These are phyloP conservation scores for Bassia scoparia DNA, from an alignment of 148 eudicot species.

Conservation along the genomic window DNA sequence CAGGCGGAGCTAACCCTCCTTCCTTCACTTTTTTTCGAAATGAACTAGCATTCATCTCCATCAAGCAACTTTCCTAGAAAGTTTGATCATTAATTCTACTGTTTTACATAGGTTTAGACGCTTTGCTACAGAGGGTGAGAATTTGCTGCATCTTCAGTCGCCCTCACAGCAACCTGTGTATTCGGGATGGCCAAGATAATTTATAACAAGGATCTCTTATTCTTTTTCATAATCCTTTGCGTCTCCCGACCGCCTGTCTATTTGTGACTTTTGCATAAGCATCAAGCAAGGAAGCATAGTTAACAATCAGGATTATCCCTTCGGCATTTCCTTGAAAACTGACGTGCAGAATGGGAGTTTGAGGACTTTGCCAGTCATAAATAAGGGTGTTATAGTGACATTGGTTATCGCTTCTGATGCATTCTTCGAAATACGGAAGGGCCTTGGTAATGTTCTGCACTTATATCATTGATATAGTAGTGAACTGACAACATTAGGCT, in stretches of 20 bases:
- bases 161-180: neutral
- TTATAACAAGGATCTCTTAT: neutral
- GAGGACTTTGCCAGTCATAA: neutral
- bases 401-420: neutral
- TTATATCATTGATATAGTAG: neutral
- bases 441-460: neutral
- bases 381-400: slow-evolving; percentile 13
- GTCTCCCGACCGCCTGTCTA: neutral
- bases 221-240: neutral
- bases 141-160: slow-evolving; percentile 1
- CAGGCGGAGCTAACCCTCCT: neutral
- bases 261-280: neutral
- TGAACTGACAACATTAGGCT: neutral
- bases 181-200: neutral
- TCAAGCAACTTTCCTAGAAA: no score
- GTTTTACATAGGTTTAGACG: no score
- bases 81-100: no score
- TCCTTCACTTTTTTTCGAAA: slow-evolving; percentile 19
- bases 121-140: no score
- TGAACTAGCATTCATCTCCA: no score
- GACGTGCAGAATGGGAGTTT: neutral
- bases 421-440: neutral
- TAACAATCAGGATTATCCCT: neutral
- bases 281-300: neutral
- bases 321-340: slow-evolving; percentile 1